A percentile compares a stretch with the other conserved stretches of the same genome.
Evolutionary conservation across 2,329 filamentous ascomycete genomes (phyloP).

Genomic region (Corynespora cassiicola): DNA sequence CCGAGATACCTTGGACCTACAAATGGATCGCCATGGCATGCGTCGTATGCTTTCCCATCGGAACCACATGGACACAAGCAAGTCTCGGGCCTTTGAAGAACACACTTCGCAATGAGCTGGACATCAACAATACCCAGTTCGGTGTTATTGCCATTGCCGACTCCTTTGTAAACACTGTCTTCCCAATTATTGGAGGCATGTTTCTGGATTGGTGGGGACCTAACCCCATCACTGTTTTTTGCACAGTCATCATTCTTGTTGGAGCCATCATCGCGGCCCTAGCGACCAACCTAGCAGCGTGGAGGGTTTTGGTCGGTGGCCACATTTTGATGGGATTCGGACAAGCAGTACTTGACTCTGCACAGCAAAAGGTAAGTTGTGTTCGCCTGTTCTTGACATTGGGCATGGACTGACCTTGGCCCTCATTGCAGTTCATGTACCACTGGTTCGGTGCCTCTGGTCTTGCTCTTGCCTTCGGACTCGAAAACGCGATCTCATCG

Average conservation of each 20-base stretch:
- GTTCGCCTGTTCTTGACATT: no score
- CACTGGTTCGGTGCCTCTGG: conserved; percentile 5
- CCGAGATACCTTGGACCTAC: conserved; percentile 7
- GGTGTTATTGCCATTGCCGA: conserved; percentile 4
- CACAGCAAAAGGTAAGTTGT: no score
- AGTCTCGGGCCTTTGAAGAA: conserved; percentile 8
- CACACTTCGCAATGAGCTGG: conserved; percentile 5
- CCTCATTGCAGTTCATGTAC: conserved; percentile 8
- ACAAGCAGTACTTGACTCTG: conserved; percentile 4
- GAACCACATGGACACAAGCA: conserved; percentile 2
- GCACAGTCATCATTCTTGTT: conserved; percentile 1
- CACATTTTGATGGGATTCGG: conserved; percentile 8
- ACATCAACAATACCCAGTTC: conserved; percentile 5
- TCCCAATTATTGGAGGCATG: conserved; percentile 5
- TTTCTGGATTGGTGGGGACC: conserved; percentile 5
- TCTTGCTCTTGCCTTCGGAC: conserved; percentile 4
- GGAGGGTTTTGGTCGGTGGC: conserved; percentile 4
- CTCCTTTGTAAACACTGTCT: conserved; percentile 4
- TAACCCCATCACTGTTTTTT: conserved; percentile 1
- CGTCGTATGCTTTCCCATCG: conserved; percentile 4
- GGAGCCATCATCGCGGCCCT: conserved; percentile 2
- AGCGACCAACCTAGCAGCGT: background rate
- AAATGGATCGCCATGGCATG: conserved; percentile 2
- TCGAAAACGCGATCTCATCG: conserved; percentile 2
- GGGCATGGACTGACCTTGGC: no score